Evolutionary conservation across 768 basidiomycete species (phyloP).

Genomic region (Termitomyces sp.): DNA sequence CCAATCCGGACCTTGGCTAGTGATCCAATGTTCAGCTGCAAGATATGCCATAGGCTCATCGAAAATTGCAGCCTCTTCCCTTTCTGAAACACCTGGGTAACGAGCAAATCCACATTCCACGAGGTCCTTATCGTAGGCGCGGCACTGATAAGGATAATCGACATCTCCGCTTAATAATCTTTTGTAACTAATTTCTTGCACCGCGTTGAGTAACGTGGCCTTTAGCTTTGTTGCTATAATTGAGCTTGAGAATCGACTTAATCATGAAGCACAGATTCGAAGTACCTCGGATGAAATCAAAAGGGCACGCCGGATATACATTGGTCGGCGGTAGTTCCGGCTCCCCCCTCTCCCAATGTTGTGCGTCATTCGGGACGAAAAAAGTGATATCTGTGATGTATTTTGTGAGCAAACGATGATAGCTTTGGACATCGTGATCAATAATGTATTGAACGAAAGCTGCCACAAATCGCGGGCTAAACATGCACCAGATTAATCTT

Average conservation of each 20-base stretch:
- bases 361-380: neutral
- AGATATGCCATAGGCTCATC: neutral
- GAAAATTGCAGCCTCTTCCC: neutral
- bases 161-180: neutral
- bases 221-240: neutral
- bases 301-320: neutral
- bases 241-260: neutral
- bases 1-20: neutral
- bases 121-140: neutral
- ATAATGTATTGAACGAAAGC: neutral
- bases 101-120: slow-evolving; percentile 2
- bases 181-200: neutral
- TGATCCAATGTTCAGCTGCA: slow-evolving; percentile 1
- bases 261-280: neutral
- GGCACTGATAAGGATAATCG: neutral
- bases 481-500: neutral
- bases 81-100: neutral
- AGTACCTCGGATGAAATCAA: neutral
- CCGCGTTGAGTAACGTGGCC: neutral
- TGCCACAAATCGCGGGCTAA: neutral
- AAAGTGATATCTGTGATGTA: neutral
- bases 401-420: neutral
- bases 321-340: neutral
- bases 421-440: neutral
- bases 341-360: neutral